Base-by-base conservation (phyloP, 2,329 filamentous ascomycete species). In the Claviceps pusilla region DNA sequence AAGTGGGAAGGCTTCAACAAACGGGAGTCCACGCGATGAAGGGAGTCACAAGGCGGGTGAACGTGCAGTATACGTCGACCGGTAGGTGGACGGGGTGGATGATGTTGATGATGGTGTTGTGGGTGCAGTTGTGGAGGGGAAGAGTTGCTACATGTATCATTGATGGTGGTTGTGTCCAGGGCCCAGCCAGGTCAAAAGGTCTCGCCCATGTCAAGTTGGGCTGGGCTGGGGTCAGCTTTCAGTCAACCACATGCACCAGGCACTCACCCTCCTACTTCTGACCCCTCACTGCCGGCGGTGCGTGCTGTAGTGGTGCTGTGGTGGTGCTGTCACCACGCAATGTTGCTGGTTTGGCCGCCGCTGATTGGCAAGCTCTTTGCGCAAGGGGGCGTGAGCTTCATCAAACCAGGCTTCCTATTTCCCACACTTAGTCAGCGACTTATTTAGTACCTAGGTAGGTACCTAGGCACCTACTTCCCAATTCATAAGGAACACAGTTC, bases 91-190 rank as follows among this genome's bases (percentile, higher is more conserved):
- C 12, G 42, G 24, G 39, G 37, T 42, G 49, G 41, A 29, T 39
- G 52, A 31, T 48, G 37, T 50, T 52, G 37, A 31, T 37, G 41
- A 29, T 39, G 52, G 39, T 48, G 37, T 50, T 52, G 54, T 53
- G 48, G 50, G 52, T 55, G 53, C 51, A 24, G 51, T 50, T 55
- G 55, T 53, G 51, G 49, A 52, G 51, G 54, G 51, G 51, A 52
- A 52, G 50, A 54, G 48, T 45, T 51, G 41, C 55, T 35, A 6
- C 35, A 37, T 37, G 35, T 48, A 52, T 48, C 48, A 48, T 48
- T 5, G 7, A 37, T 49, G 29, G 46, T 48, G 4, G 51, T 52
- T 50, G 52, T 47, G 29, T 39, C 48, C 41, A 51, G 42, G 55
- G 35, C 7, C 10, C 7, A 37, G 35, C 35, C 35, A 37, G n/a